Evolutionary conservation across 2,329 filamentous ascomycete species (phyloP).

Genomic region (Coccinonectria pachysandricola): DNA sequence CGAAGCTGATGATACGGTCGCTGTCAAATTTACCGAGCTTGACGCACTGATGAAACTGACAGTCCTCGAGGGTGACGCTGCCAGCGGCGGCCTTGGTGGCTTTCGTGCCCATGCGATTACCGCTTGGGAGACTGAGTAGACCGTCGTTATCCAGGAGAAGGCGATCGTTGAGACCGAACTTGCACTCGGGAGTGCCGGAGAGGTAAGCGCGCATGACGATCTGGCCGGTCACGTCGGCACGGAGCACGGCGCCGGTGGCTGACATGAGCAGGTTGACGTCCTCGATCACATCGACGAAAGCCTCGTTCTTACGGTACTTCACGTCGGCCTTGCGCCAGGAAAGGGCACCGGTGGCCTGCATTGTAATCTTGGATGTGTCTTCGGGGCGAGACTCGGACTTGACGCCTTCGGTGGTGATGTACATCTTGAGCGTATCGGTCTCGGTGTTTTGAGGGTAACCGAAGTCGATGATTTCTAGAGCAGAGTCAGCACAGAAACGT

Average conservation of each 20-base stretch:
- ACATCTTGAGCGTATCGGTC: constrained; percentile 98
- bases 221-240: constrained; percentile 92
- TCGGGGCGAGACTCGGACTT: constrained; percentile 80
- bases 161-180: constrained; percentile 95
- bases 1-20: constrained; percentile 92
- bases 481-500: too few species aligned
- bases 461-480: constrained; percentile 92
- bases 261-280: constrained; percentile 99
- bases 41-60: constrained; percentile 98
- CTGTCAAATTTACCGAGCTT: constrained; percentile 95
- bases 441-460: constrained; percentile 98
- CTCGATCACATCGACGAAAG: constrained; percentile 98
- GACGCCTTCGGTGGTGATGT: constrained; percentile 98
- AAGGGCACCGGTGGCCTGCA: constrained; percentile 94
- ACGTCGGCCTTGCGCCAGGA: constrained; percentile 97
- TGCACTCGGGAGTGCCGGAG: constrained; percentile 93
- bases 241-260: constrained; percentile 87
- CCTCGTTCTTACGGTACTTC: constrained; percentile 98
- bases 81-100: constrained; percentile 92
- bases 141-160: constrained; percentile 76
- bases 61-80: constrained; percentile 92
- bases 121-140: constrained; percentile 54
- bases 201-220: constrained; percentile 99
- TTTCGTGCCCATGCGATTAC: constrained; percentile 72
- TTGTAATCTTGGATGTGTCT: constrained; percentile 95